Evolutionary conservation across 2,329 filamentous ascomycete species (phyloP).

Genomic region (Fusarium multiceps): DNA sequence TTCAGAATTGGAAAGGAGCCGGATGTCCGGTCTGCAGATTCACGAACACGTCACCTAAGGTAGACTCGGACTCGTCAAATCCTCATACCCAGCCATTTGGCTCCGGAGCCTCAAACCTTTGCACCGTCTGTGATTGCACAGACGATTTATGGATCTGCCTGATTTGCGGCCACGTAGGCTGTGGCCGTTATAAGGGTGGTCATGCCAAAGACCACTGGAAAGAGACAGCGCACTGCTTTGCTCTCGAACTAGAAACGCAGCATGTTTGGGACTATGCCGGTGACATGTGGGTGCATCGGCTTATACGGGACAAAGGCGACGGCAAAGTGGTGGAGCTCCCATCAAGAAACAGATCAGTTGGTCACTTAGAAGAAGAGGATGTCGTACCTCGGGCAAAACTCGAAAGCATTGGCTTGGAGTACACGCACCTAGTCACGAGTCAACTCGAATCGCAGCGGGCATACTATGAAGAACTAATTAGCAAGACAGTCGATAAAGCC

Average conservation of each 20-base stretch:
- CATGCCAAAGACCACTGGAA: constrained; percentile 96
- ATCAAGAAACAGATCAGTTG: constrained; percentile 56
- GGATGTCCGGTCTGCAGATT: constrained; percentile 96
- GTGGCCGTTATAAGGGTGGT: constrained; percentile 91
- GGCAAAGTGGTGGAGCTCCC: constrained; percentile 94
- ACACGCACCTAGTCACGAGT: constrained; percentile 90
- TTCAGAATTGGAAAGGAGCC: constrained; percentile 94
- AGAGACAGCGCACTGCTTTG: constrained; percentile 87
- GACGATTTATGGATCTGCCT: constrained; percentile 95
- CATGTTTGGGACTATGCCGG: constrained; percentile 98
- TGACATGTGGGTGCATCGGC: constrained; percentile 93
- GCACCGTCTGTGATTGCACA: constrained; percentile 81
- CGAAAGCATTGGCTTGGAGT: constrained; percentile 88
- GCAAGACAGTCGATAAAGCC: constrained; percentile 90
- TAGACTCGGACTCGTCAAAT: constrained; percentile 59
- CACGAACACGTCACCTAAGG: constrained; percentile 64
- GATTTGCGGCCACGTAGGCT: constrained; percentile 92
- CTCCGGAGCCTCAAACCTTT: constrained; percentile 73
- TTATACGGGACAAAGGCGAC: constrained; percentile 93
- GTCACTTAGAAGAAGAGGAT: constrained; percentile 64
- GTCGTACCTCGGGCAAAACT: constrained; percentile 76
- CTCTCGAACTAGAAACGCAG: constrained; percentile 91
- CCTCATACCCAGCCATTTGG: constrained; percentile 68
- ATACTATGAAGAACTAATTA: constrained; percentile 94
- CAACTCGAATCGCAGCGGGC: constrained; percentile 92